phyloP scores from a whole-genome alignment of 495 filamentous ascomycete genomes.

The Chaetomium tenue region DNA sequence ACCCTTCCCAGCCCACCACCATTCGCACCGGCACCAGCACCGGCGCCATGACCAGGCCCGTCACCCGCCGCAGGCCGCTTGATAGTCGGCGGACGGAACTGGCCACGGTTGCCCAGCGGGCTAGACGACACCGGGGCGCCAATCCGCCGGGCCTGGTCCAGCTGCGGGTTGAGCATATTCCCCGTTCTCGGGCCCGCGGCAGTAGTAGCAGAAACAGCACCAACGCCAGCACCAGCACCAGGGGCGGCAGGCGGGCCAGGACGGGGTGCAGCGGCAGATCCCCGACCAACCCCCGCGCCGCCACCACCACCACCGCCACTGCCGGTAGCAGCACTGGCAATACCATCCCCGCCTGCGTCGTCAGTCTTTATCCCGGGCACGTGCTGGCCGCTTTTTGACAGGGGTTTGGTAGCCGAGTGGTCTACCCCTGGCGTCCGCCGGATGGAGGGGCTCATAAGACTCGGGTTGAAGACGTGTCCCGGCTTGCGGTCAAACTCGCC shows the following conservation, averaged over 20 bases:
- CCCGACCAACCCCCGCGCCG: conserved; percentile 1
- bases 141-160: conserved; percentile 66
- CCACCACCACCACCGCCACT: conserved; percentile 1
- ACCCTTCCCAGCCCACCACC: conserved; percentile 22
- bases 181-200: no score
- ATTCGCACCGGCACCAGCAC: not conserved
- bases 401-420: conserved; percentile 66
- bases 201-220: no score
- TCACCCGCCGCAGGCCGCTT: conserved; percentile 44
- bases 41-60: not conserved
- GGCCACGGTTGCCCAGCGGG: conserved; percentile 56
- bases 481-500: conserved; percentile 43
- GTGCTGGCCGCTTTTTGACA: conserved; percentile 51
- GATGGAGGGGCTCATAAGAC: conserved; percentile 80
- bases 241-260: not conserved
- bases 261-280: conserved; percentile 25
- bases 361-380: conserved; percentile 38
- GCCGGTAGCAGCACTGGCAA: no score
- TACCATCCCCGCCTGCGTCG: not conserved
- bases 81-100: conserved; percentile 59
- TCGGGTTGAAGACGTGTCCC: conserved; percentile 71
- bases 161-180: conserved; percentile 68
- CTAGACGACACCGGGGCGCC: conserved; percentile 65
- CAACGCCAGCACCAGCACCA: not conserved
- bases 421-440: conserved; percentile 88